A percentile compares a stretch with the other conserved stretches of the same genome.
Evolutionary conservation across 495 filamentous ascomycete genomes (phyloP).

Genomic region (Amphirosellinia nigrospora): DNA sequence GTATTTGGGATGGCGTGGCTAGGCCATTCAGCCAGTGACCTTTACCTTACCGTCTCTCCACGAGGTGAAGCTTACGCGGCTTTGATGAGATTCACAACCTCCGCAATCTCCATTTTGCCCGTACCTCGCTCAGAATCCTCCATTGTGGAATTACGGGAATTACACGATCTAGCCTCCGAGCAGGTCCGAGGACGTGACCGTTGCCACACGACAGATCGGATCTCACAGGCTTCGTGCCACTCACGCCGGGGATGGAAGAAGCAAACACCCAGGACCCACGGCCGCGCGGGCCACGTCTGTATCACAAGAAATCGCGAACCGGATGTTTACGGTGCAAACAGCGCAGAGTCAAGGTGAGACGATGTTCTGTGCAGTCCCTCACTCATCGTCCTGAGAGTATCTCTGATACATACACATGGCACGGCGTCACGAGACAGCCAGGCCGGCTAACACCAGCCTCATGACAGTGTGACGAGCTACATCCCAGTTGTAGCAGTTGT

Average conservation of each 20-base stretch:
- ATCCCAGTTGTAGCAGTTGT: constrained; percentile 46
- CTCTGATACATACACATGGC: not conserved
- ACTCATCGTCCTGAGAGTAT: not conserved
- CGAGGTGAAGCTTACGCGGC: not conserved
- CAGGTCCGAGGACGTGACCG: constrained; percentile 17
- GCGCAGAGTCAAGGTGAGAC: constrained; percentile 44
- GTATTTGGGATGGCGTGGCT: constrained; percentile 6
- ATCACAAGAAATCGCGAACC: constrained; percentile 45
- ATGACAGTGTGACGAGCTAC: constrained; percentile 46
- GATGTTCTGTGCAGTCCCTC: not conserved
- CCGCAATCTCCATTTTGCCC: not conserved
- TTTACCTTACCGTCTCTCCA: not conserved
- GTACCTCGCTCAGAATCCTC: not conserved
- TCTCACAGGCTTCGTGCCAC: constrained; percentile 21
- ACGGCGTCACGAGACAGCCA: not conserved
- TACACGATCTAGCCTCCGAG: not conserved
- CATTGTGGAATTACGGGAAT: constrained; percentile 1
- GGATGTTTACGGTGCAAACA: constrained; percentile 45
- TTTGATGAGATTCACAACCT: not conserved
- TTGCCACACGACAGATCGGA: constrained; percentile 21
- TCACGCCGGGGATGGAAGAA: constrained; percentile 17
- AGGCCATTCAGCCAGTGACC: not conserved
- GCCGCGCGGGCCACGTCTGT: constrained; percentile 39
- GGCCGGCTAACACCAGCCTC: constrained; percentile 28
- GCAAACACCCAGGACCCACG: constrained; percentile 28